A percentile compares a stretch with the other conserved stretches of the same genome.
phyloP scores from a whole-genome alignment of 805 yeast species.

The Scheffersomyces coipomensis region DNA sequence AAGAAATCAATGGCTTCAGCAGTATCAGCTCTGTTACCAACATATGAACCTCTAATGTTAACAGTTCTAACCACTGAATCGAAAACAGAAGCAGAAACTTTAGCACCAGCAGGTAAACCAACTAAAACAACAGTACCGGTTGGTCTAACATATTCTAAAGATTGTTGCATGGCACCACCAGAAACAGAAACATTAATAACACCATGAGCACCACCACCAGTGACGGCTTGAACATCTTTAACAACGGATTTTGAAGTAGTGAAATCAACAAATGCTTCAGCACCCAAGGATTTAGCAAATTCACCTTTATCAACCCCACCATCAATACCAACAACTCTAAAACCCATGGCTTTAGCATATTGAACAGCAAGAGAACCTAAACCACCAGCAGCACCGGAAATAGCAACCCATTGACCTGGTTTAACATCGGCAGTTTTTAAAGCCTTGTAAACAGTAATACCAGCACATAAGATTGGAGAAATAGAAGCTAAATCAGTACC shows the following conservation, averaged over 20 bases:
- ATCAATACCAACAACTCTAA: conserved; percentile 68
- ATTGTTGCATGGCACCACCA: conserved; percentile 61
- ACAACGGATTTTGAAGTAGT: conserved; percentile 53
- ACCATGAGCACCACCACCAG: conserved; percentile 77
- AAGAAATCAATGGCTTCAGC: conserved; percentile 78
- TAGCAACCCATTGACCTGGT: conserved; percentile 75
- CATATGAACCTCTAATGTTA: conserved; percentile 77
- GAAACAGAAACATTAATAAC: conserved; percentile 76
- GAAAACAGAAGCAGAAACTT: conserved; percentile 68
- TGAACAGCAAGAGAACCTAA: conserved; percentile 73
- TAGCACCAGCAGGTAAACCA: conserved; percentile 80
- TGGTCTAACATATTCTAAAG: conserved; percentile 46
- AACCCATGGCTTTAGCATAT: conserved; percentile 77
- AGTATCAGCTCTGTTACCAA: conserved; percentile 87
- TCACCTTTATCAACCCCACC: conserved; percentile 63
- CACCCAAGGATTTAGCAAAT: conserved; percentile 59
- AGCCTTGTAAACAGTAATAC: conserved; percentile 89
- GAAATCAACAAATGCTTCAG: conserved; percentile 64
- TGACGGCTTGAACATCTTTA: conserved; percentile 52
- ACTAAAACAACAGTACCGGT: conserved; percentile 43
- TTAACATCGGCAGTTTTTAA: conserved; percentile 70
- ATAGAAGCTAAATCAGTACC: conserved; percentile 72
- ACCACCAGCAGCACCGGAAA: conserved; percentile 82
- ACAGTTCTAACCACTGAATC: conserved; percentile 71
- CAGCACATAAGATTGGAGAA: conserved; percentile 88